Evolutionary conservation across 345 rosid species (phyloP).

Genomic region (Noccaea caerulescens): DNA sequence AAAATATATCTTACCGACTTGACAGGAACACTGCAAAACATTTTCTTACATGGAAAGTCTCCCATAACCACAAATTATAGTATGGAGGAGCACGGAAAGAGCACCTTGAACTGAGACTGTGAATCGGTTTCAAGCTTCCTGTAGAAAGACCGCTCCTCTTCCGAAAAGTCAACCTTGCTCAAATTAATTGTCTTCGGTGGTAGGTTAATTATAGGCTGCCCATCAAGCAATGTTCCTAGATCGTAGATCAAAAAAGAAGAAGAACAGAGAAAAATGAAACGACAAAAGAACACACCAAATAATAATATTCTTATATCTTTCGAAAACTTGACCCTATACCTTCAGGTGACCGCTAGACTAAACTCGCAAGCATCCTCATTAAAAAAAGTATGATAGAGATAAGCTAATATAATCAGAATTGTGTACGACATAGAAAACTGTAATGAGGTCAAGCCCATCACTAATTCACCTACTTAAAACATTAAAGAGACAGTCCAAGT

Average conservation of each 20-base stretch:
- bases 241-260: slow-evolving; percentile 25
- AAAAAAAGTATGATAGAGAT: neutral
- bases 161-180: slow-evolving; percentile 76
- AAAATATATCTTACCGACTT: slow-evolving; percentile 8
- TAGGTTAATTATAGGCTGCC: slow-evolving; percentile 80
- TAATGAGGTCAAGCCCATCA: slow-evolving; percentile 22
- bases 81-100: slow-evolving; percentile 29
- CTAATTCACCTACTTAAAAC: slow-evolving; percentile 1
- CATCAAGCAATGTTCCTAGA: slow-evolving; percentile 81
- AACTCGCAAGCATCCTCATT: slow-evolving; percentile 25
- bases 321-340: slow-evolving; percentile 16
- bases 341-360: slow-evolving; percentile 16
- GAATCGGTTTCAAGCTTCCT: slow-evolving; percentile 78
- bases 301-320: neutral
- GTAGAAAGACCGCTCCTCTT: slow-evolving; percentile 87
- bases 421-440: neutral
- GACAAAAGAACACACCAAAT: neutral
- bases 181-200: slow-evolving; percentile 75
- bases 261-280: slow-evolving; percentile 18
- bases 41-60: slow-evolving; percentile 16
- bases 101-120: slow-evolving; percentile 83
- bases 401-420: slow-evolving; percentile 10
- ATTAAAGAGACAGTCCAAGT: slow-evolving; percentile 34
- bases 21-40: slow-evolving; percentile 21
- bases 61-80: slow-evolving; percentile 8